Base-by-base conservation (phyloP, 2,329 filamentous ascomycete species). In the Rhynchosporium secalis region DNA sequence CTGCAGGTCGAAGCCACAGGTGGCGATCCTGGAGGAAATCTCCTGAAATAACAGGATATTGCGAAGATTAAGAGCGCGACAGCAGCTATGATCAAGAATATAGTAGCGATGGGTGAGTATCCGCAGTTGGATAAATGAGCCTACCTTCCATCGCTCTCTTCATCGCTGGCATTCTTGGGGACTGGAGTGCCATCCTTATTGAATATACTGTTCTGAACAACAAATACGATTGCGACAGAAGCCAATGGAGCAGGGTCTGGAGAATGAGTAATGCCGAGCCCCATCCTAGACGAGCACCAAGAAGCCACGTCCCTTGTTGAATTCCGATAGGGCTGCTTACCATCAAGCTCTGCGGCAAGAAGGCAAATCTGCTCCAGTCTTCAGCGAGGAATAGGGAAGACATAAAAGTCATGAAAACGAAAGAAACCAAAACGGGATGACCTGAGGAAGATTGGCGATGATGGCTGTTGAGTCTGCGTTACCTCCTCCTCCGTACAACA, bases 241-340 rank as follows among this genome's bases (percentile, higher is more conserved):
- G 43, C 43, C 43, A 45, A 15, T 45, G 43, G 13, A 28, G 43
- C 1, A 45, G 3, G 15, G 43, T 45, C 9, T 45, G 43, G 1
- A 45, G 15, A 45, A 45, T 20, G 15, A 45, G 43, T 7, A 45
- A 20, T 4, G 13, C 15, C 8, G 43, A 45, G 43, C 43, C 43
- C 43, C 15, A 45, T 45, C 13, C 43, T 45, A 45, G 4, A 20
- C n/a, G 43, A 7, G 43, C 43, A 45, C 43, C 43, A 20, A 45
- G 43, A 7, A 45, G 43, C 43, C 43, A 45, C 7, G 43, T 45
- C 4, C 43, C 43, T n/a, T n/a, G 43, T n/a, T 45, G 43, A 6
- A 36, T 36, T 6, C 33, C 33, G 33, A 36, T 1, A 1, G 33
- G 40, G 12, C 40, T 74, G 94, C 94, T 73, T 91, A 92, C 75